Conservation (phyloP, 352 stramenopile genomes). For the Globisporangium nagaii region DNA sequence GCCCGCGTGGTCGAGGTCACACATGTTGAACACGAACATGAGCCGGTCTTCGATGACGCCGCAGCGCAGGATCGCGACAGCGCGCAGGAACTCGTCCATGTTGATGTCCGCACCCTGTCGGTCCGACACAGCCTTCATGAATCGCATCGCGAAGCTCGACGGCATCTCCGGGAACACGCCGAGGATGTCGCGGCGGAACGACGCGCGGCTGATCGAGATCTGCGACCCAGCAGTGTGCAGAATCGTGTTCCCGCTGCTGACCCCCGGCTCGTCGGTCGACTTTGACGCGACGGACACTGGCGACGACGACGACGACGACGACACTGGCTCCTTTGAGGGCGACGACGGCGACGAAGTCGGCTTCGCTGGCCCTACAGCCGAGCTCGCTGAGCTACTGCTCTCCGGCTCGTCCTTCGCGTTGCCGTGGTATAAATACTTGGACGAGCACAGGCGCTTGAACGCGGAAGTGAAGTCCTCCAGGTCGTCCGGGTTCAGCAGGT, state of each 20-base stretch:
- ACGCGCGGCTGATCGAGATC: constrained; percentile 76
- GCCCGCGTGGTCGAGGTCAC: constrained; percentile 77
- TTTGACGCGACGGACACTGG: constrained; percentile 20
- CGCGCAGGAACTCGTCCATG: constrained; percentile 85
- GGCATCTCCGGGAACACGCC: constrained; percentile 88
- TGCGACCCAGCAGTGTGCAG: constrained; percentile 67
- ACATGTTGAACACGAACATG: constrained; percentile 85
- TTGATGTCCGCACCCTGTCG: constrained; percentile 81
- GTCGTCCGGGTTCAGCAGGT: constrained; percentile 52
- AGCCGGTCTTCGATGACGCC: constrained; percentile 74
- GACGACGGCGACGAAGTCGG: constrained; percentile 16
- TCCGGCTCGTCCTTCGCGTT: constrained; percentile 28
- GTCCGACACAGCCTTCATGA: constrained; percentile 86
- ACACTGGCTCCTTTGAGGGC: constrained; percentile 9
- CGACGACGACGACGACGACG: constrained; percentile 36
- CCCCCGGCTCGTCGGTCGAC: constrained; percentile 26
- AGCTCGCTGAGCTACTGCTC: constrained; percentile 10
- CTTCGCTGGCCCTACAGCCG: constrained; percentile 14
- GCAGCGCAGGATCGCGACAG: constrained; percentile 68
- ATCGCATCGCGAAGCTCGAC: constrained; percentile 84
- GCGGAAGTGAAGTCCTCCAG: constrained; percentile 69
- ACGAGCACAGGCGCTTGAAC: constrained; percentile 78
- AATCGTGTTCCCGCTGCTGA: constrained; percentile 33
- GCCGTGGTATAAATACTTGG: constrained; percentile 79
- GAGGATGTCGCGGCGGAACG: constrained; percentile 81